Evolutionary conservation across 148 eudicot genomes (phyloP), one percentile per base, ranked within the genome.

Genomic region (Cornus controversa): DNA sequence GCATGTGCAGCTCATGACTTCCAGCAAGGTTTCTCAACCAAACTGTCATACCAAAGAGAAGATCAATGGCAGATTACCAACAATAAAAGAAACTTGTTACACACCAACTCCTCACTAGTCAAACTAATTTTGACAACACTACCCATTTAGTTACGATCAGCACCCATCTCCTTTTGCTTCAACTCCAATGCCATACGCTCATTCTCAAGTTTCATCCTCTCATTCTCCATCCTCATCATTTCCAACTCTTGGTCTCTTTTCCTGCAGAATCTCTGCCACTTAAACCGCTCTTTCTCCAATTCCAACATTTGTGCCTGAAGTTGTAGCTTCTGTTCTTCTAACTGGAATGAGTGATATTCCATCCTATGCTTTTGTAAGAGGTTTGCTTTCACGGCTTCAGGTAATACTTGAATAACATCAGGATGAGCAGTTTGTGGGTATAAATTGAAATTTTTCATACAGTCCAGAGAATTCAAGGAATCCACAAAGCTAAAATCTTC

Each of bases 191-290:
- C 79, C 88, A 90, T 87, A 25, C 85, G 89, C 50, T 93, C 96
- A 60, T 91, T 93, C 85, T 93, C 93, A 47, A 89, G 90, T 69
- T 78, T 90, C 96, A 91, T 89, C 73, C 81, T 87, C 80, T 91
- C 94, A 72, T 89, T 93, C 73, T 90, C 97, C 78, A 85, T 79
- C 84, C 67, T 86, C 77, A 84, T 77, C 80, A 80, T 85, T 77
- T 90, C 94, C 78, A 93, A 69, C 73, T 93, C 98, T 63, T 80
- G 78, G 71, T 93, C 96, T 78, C 83, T 86, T 71, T 88, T 93
- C 86, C 78, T 78, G 84, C 98, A 83, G 64, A 86, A 84, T 28
- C 89, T 85, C 80, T 91, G 84, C 98, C 96, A 93, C 87, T 91
- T 86, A 67, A 90, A 83, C 70, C 87, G 84, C 84, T 91, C 87